Base-by-base conservation (phyloP, 129 eudicot species). In the Cynara cardunculus region DNA sequence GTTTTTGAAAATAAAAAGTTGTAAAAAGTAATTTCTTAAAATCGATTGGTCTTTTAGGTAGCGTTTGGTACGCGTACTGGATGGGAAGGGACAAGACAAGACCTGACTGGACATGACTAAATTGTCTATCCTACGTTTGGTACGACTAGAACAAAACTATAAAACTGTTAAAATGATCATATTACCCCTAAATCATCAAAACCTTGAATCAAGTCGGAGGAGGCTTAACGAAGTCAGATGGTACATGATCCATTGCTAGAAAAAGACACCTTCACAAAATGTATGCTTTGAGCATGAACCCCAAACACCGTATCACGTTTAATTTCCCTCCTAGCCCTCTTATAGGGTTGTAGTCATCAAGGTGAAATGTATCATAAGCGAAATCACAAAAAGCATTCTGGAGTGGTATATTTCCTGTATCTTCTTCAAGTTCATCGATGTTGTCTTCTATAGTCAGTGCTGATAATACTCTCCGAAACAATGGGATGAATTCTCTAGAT, bases 401-500 rank as follows among this genome's bases (percentile, higher is more conserved):
- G 32, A 31, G 75, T 59, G 82, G 41, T 44, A 74, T 77, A 69
- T 30, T 83, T 75, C 78, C 85, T 8, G 76, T 84, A 78, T 77
- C 89, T 65, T 93, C 91, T 79, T 91, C 97, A 49, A 53, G 84
- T 74, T 89, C 98, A 86, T 93, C 96, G 72, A 86, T 79, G 75
- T 88, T 88, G 69, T 93, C 97, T 62, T 94, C 98, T 24, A 84
- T 37, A 75, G 91, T 91, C 21, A 94, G 89, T 78, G 98, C 98
- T 77, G 98, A 91, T 79, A 94, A 86, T 37, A 94, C 91, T 85
- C 98, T 91, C 80, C 91, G 97, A 77, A 89, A 88, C 69, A 94
- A 84, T 61, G 98, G 95, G 25, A 86, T 84, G 61, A 75, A 81
- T 56, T 69, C 76, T 75, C 85, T 87, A 35, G 41, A 62, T 75